Evolutionary conservation across 1,139 yeast genomes (phyloP), one percentile per base, ranked within the genome.

Genomic region (Petasospora fabianii): DNA sequence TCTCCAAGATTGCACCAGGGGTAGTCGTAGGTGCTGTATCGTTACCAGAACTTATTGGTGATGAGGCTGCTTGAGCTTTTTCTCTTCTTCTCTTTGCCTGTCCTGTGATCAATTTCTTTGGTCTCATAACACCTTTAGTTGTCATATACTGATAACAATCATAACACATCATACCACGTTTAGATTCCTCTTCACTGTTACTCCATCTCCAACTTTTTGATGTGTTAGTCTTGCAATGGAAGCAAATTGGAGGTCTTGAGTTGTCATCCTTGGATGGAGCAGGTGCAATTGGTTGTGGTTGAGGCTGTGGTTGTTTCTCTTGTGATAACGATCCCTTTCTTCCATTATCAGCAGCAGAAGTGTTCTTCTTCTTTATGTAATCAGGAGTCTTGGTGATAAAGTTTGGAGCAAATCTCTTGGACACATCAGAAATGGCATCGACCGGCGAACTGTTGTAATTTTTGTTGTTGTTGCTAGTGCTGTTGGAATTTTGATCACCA

Each of bases 131-230:
- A 2, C 54, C 54, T 27, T 46, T 51, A 8, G 50, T 50, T 12
- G 38, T 41, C 38, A 51, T 34, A 32, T 53, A 50, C 20, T 39
- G 41, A 31, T 44, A 51, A 33, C 58, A 54, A 14, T 47, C 42
- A 16, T 46, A 42, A 30, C 58, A 54, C 35, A 51, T 33, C 34
- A 52, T 33, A 1, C 55, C 56, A 38, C 54, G 49, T 22, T 43
- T 44, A 3, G 46, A 35, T 14, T 44, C 42, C 22, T 51, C 55
- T 2, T 47, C 50, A 35, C 42, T 38, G 28, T 52, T 52, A 40
- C 45, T 48, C 55, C 55, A 53, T 39, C 50, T 50, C 58, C 58
- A 54, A 11, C 46, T 47, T 30, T 50, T 51, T 3, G 56, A 50
- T 12, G 47, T 49, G 18, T 31, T 26, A 1, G 53, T 46, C 19